phyloP scores from a whole-genome alignment of 2,329 filamentous ascomycete genomes.

The Coniella vitis region DNA sequence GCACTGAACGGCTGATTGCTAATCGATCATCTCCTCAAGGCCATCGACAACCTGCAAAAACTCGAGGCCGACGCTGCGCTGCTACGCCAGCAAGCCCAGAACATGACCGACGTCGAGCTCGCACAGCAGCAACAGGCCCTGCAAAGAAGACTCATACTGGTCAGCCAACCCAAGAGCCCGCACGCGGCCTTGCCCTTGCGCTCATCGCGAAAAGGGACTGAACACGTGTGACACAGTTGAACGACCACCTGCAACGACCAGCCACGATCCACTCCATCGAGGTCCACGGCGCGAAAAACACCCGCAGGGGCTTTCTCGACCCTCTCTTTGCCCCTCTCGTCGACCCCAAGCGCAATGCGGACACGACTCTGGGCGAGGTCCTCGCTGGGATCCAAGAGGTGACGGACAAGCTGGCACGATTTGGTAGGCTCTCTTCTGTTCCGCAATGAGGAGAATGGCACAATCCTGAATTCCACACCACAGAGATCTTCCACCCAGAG shows the following conservation, averaged over 20 bases:
- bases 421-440: slow-evolving; percentile 51
- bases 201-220: background rate
- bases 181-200: background rate
- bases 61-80: slow-evolving; percentile 32
- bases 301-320: slow-evolving; percentile 77
- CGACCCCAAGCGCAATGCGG: slow-evolving; percentile 55
- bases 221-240: slow-evolving; percentile 45
- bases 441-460: too few relatives aligned
- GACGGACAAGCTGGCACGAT: slow-evolving; percentile 67
- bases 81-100: slow-evolving; percentile 32
- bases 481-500: slow-evolving; percentile 81
- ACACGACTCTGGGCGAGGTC: slow-evolving; percentile 75
- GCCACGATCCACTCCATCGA: slow-evolving; percentile 82
- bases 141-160: slow-evolving; percentile 31
- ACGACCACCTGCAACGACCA: slow-evolving; percentile 77
- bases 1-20: too few relatives aligned
- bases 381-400: slow-evolving; percentile 63
- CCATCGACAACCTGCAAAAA: slow-evolving; percentile 32
- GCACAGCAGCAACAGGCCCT: slow-evolving; percentile 32
- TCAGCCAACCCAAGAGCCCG: slow-evolving; percentile 16
- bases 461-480: too few relatives aligned
- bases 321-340: slow-evolving; percentile 73
- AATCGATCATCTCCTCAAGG: slow-evolving; percentile 18
- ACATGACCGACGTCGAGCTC: slow-evolving; percentile 19
- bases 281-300: slow-evolving; percentile 75